phyloP scores from a whole-genome alignment of 2,329 filamentous ascomycete species.

The Teratosphaeriaceae sp. region DNA sequence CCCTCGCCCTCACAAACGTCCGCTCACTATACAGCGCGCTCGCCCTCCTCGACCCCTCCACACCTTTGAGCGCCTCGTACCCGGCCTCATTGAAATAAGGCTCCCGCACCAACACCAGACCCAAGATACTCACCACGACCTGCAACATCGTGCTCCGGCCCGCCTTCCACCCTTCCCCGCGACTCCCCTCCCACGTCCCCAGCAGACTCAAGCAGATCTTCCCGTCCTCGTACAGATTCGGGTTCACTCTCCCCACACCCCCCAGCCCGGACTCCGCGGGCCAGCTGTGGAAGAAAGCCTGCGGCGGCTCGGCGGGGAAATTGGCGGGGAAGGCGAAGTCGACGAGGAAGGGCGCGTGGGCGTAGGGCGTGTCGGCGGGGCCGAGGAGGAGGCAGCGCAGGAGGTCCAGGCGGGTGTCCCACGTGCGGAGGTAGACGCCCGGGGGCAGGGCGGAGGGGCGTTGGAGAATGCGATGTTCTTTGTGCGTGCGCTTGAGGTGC shows the following conservation, averaged over 20 bases:
- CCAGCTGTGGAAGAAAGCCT: slow-evolving; percentile 56
- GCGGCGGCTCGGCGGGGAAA: slow-evolving; percentile 48
- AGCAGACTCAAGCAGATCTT: slow-evolving; percentile 54
- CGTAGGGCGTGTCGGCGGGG: slow-evolving; percentile 54
- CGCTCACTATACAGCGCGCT: slow-evolving; percentile 26
- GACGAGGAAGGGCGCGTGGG: slow-evolving; percentile 54
- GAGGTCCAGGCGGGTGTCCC: slow-evolving; percentile 53
- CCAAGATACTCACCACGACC: slow-evolving; percentile 25
- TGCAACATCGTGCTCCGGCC: slow-evolving; percentile 50
- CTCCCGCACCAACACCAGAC: slow-evolving; percentile 44
- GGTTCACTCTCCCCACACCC: slow-evolving; percentile 41
- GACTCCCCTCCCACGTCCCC: slow-evolving; percentile 53
- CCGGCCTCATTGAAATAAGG: slow-evolving; percentile 61
- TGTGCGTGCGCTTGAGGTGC: slow-evolving; percentile 46
- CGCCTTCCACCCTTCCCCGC: slow-evolving; percentile 48
- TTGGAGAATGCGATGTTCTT: slow-evolving; percentile 53
- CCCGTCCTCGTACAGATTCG: slow-evolving; percentile 57
- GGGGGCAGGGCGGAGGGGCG: slow-evolving; percentile 42
- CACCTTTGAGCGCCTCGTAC: slow-evolving; percentile 43
- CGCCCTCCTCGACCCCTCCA: slow-evolving; percentile 20
- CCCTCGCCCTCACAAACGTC: slow-evolving; percentile 18
- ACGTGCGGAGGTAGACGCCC: slow-evolving; percentile 53
- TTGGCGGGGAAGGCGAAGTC: slow-evolving; percentile 46
- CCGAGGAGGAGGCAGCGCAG: slow-evolving; percentile 54
- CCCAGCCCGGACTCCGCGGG: slow-evolving; percentile 25